Evolutionary conservation across 129 eudicot species (phyloP).

Genomic region (Lactuca saligna): DNA sequence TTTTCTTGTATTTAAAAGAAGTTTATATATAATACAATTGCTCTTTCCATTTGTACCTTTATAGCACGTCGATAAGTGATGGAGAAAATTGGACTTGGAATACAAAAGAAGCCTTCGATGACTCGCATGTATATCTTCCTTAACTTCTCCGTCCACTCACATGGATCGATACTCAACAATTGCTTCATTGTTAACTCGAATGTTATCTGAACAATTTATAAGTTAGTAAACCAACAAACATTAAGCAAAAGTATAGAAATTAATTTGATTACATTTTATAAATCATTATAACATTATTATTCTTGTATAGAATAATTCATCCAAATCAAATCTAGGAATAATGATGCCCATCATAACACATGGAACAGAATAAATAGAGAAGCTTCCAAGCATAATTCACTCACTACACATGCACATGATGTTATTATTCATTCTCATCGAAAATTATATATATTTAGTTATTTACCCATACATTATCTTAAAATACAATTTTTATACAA

Average conservation of each 20-base stretch:
- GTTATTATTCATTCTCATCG: conserved; percentile 30
- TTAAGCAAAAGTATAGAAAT: background rate
- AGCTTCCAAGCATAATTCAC: conserved; percentile 29
- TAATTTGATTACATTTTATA: too few relatives aligned
- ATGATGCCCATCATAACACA: conserved; percentile 31
- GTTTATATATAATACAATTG: too few relatives aligned
- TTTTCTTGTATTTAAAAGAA: too few relatives aligned
- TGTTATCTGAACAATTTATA: conserved; percentile 59
- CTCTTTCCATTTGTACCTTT: conserved; percentile 31
- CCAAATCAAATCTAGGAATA: conserved; percentile 39
- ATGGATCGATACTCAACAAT: conserved; percentile 88
- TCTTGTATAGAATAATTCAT: conserved; percentile 17
- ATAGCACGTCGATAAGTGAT: conserved; percentile 76
- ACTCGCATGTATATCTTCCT: conserved; percentile 88
- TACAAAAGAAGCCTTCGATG: conserved; percentile 85
- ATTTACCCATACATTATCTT: background rate
- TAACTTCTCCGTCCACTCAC: conserved; percentile 84
- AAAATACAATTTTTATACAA: background rate
- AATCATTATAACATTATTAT: conserved; percentile 2
- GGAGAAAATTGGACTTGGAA: conserved; percentile 67
- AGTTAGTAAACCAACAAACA: background rate
- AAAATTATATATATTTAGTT: too few relatives aligned
- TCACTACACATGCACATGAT: conserved; percentile 40
- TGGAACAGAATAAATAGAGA: conserved; percentile 25
- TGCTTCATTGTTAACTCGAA: conserved; percentile 84